Percentiles rank a stretch among this genome's conserved stretches.
Conservation (phyloP, 805 yeast species). For the Teunomyces funiuensis region DNA sequence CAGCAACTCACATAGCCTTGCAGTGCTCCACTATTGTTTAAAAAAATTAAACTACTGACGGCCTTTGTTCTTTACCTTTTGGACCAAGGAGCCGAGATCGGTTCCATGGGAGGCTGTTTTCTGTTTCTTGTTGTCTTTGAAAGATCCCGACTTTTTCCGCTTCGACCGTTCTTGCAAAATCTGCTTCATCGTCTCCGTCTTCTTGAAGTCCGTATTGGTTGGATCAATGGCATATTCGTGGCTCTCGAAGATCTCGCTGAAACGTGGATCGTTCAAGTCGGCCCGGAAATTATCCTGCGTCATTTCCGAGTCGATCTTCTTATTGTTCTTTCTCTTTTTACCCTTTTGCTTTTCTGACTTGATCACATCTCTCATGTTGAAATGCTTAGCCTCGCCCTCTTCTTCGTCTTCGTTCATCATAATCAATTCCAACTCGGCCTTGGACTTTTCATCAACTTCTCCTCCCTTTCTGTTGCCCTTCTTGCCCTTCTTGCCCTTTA, state of each 20-base stretch:
- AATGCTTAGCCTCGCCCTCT: constrained; percentile 54
- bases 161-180: constrained; percentile 74
- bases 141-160: constrained; percentile 28
- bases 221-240: constrained; percentile 96
- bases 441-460: constrained; percentile 22
- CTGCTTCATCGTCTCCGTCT: constrained; percentile 83
- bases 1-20: constrained; percentile 2
- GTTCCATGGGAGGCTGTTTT: constrained; percentile 11
- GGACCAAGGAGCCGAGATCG: constrained; percentile 39
- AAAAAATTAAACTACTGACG: constrained; percentile 13
- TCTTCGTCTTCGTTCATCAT: constrained; percentile 56
- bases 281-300: constrained; percentile 55
- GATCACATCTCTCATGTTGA: constrained; percentile 74
- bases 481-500: constrained; percentile 23
- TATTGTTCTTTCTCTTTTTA: constrained; percentile 50
- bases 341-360: constrained; percentile 68
- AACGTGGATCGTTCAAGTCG: constrained; percentile 81
- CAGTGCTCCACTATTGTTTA: not conserved
- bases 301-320: constrained; percentile 51
- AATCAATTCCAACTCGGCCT: constrained; percentile 74
- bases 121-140: constrained; percentile 13
- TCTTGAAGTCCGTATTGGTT: constrained; percentile 83
- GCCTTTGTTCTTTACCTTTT: constrained; percentile 49
- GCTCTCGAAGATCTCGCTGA: constrained; percentile 75
- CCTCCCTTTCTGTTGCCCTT: constrained; percentile 6